A percentile compares a stretch with the other conserved stretches of the same genome.
phyloP scores from a whole-genome alignment of 75 land plant genomes.

The Chamaecyparis obtusa region DNA sequence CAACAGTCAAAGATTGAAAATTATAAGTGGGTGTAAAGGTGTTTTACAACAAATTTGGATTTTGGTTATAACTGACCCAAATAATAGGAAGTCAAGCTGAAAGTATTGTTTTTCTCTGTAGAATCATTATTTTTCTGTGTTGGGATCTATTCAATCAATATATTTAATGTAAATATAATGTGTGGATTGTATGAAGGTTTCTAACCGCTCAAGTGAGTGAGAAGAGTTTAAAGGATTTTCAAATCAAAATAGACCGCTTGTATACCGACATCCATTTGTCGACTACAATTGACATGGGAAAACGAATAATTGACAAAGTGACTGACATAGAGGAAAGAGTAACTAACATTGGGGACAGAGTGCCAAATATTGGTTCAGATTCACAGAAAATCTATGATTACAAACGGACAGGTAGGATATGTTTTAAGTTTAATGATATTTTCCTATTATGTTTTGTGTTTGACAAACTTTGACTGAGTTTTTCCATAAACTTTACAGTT shows the following conservation, averaged over 20 bases:
- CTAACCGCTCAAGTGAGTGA: background rate
- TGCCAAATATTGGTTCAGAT: background rate
- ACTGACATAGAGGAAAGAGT: too few relatives aligned
- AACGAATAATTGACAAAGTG: too few relatives aligned
- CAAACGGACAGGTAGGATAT: background rate
- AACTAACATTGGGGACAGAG: too few relatives aligned
- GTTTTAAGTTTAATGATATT: too few relatives aligned
- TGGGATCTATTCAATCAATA: background rate
- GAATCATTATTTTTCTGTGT: background rate
- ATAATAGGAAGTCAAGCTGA: too few relatives aligned
- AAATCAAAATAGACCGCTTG: background rate
- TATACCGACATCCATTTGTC: background rate
- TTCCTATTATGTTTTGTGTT: too few relatives aligned
- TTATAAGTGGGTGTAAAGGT: too few relatives aligned
- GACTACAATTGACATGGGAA: background rate
- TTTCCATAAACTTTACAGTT: too few relatives aligned
- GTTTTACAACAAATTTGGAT: too few relatives aligned
- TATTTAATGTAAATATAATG: background rate
- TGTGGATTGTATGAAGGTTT: background rate
- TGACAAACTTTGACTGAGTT: too few relatives aligned
- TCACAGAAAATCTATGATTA: background rate
- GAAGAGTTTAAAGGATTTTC: background rate
- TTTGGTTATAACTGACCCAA: too few relatives aligned
- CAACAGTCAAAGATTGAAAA: too few relatives aligned
- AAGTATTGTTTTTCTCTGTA: background rate